These are phyloP conservation scores for Cladosporium sphaerospermum DNA, from an alignment of 2,329 filamentous ascomycete genomes.

Conservation along the genomic window DNA sequence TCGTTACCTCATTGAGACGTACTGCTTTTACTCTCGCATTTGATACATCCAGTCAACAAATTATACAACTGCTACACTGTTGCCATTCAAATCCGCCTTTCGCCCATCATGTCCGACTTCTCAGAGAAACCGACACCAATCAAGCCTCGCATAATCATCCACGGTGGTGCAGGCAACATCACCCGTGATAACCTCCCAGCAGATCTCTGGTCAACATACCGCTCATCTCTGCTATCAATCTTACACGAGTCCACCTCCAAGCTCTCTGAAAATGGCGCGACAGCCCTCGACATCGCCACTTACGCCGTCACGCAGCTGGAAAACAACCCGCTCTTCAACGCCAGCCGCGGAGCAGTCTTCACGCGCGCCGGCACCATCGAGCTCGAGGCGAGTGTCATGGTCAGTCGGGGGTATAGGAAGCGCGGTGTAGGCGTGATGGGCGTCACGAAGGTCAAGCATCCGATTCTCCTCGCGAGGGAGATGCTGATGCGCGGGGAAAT, in stretches of 20 bases:
- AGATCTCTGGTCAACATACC: slow-evolving; percentile 33
- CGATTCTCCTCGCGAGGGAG: slow-evolving; percentile 65
- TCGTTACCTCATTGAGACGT: no score
- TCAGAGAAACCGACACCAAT: slow-evolving; percentile 20
- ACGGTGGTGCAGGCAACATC: slow-evolving; percentile 45
- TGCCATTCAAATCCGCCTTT: no score
- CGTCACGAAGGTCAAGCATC: slow-evolving; percentile 68
- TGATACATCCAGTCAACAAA: no score
- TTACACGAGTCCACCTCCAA: slow-evolving; percentile 24
- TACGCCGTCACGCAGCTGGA: slow-evolving; percentile 72
- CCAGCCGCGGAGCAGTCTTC: slow-evolving; percentile 77
- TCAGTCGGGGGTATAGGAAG: slow-evolving; percentile 65
- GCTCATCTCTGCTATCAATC: slow-evolving; percentile 33
- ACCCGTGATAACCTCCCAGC: slow-evolving; percentile 34
- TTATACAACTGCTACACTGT: no score
- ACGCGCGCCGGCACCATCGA: slow-evolving; percentile 77
- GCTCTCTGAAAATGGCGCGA: slow-evolving; percentile 35
- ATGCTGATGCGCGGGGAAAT: slow-evolving; percentile 63
- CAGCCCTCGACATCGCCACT: slow-evolving; percentile 67
- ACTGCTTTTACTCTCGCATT: no score
- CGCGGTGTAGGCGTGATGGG: slow-evolving; percentile 72
- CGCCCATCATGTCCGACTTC: no score
- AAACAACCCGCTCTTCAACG: slow-evolving; percentile 77
- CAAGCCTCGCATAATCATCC: slow-evolving; percentile 42
- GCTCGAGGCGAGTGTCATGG: slow-evolving; percentile 83